Conservation (phyloP, 768 basidiomycete species). For the Phanerochaete sordida region DNA sequence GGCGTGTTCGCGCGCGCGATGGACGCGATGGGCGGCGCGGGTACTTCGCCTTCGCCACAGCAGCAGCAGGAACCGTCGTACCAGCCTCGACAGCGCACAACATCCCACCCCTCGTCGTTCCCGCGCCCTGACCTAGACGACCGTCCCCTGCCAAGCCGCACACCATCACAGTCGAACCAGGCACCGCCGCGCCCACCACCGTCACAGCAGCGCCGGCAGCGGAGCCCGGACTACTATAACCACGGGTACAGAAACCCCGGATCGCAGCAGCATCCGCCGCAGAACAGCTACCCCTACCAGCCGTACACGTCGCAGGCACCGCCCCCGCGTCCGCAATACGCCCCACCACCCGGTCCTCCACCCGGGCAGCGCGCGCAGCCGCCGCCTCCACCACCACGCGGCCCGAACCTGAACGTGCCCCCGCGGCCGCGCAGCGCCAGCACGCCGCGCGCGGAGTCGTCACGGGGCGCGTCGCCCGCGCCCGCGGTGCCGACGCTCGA, state of each 20-base stretch:
- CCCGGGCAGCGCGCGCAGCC: conserved; percentile 7
- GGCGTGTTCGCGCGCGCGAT: conserved; percentile 45
- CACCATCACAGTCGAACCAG: neutral
- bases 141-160: conserved; percentile 23
- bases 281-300: neutral
- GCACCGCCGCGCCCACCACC: neutral
- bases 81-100: conserved; percentile 24
- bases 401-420: conserved; percentile 13
- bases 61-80: conserved; percentile 15
- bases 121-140: conserved; percentile 64
- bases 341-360: conserved; percentile 11
- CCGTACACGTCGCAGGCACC: neutral
- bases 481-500: conserved; percentile 59
- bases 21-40: conserved; percentile 23
- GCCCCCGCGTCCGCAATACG: conserved; percentile 1
- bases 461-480: conserved; percentile 26
- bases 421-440: conserved; percentile 40
- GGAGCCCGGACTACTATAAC: too few species aligned
- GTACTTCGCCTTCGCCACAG: conserved; percentile 19
- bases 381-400: conserved; percentile 17
- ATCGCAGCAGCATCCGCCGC: neutral
- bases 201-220: neutral
- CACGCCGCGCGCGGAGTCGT: conserved; percentile 26
- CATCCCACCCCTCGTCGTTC: conserved; percentile 31
- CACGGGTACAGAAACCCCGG: too few species aligned